phyloP scores from a whole-genome alignment of 306 rosid genomes.

The Cicer pinnatifidum region DNA sequence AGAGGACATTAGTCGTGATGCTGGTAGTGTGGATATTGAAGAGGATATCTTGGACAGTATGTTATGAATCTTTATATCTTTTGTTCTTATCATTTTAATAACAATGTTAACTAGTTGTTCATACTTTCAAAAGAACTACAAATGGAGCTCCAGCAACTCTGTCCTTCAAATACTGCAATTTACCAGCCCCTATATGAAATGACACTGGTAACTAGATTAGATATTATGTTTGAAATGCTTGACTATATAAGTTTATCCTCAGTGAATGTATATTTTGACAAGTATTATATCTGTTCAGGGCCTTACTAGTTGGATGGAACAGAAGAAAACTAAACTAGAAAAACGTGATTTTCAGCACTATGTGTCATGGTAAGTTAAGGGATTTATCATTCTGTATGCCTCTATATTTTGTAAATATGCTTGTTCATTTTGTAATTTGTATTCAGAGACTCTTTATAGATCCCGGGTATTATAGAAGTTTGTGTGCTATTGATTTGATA shows the following conservation, averaged over 20 bases:
- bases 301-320: slow-evolving; percentile 85
- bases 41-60: slow-evolving; percentile 81
- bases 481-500: slow-evolving; percentile 28
- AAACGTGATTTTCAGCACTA: slow-evolving; percentile 88
- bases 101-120: slow-evolving; percentile 44
- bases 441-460: background rate
- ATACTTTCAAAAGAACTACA: slow-evolving; percentile 66
- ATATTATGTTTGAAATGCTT: slow-evolving; percentile 40
- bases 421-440: slow-evolving; percentile 32
- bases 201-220: slow-evolving; percentile 67
- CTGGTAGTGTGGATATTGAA: slow-evolving; percentile 88
- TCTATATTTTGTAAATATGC: slow-evolving; percentile 20
- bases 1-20: slow-evolving; percentile 91
- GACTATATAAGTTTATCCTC: slow-evolving; percentile 26
- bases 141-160: slow-evolving; percentile 76
- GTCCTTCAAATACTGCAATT: slow-evolving; percentile 56
- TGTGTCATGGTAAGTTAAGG: slow-evolving; percentile 71
- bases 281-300: slow-evolving; percentile 57
- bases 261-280: slow-evolving; percentile 36
- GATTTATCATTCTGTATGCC: slow-evolving; percentile 15
- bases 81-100: slow-evolving; percentile 32
- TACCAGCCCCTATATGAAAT: slow-evolving; percentile 87
- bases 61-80: slow-evolving; percentile 49
- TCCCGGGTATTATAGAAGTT: slow-evolving; percentile 35
- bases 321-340: slow-evolving; percentile 62